Evolutionary conservation across 2,329 filamentous ascomycete genomes (phyloP).

Genomic region (Aspergillus terreus): DNA sequence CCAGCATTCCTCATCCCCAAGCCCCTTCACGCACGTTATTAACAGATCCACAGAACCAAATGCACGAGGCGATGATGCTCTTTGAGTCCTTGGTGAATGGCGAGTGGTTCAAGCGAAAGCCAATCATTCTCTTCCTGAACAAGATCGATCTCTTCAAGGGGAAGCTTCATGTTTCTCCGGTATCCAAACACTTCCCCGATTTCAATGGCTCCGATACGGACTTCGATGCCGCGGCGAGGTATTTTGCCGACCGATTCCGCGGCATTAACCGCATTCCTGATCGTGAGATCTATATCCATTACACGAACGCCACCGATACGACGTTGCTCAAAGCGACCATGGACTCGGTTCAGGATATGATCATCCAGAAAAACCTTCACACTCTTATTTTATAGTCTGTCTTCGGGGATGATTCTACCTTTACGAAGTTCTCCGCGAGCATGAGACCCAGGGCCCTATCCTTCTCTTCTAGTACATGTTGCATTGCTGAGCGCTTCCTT

Average conservation of each 20-base stretch:
- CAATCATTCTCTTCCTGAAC: slow-evolving; percentile 80
- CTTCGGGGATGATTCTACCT: slow-evolving; percentile 7
- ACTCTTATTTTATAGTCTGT: slow-evolving; percentile 63
- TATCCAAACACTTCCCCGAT: slow-evolving; percentile 73
- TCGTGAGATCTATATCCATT: slow-evolving; percentile 57
- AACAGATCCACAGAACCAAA: slow-evolving; percentile 68
- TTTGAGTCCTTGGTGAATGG: slow-evolving; percentile 84
- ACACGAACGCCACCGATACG: slow-evolving; percentile 60
- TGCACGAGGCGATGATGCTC: slow-evolving; percentile 83
- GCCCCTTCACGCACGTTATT: neutral
- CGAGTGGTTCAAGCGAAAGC: slow-evolving; percentile 78
- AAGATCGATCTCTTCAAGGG: slow-evolving; percentile 83
- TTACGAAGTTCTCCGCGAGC: slow-evolving; percentile 17
- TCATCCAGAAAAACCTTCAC: slow-evolving; percentile 78
- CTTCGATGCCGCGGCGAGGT: slow-evolving; percentile 71
- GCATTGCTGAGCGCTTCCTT: slow-evolving; percentile 24
- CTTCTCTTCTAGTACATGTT: slow-evolving; percentile 20
- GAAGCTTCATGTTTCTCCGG: slow-evolving; percentile 67
- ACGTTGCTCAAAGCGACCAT: slow-evolving; percentile 82
- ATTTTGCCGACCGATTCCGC: slow-evolving; percentile 77
- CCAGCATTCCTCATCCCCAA: neutral
- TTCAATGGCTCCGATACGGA: slow-evolving; percentile 69
- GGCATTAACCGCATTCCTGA: slow-evolving; percentile 64
- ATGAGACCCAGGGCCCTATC: slow-evolving; percentile 16
- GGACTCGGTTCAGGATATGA: slow-evolving; percentile 82